Evolutionary conservation across 2,329 filamentous ascomycete species (phyloP).

Genomic region (Phyllosticta citriasiana): DNA sequence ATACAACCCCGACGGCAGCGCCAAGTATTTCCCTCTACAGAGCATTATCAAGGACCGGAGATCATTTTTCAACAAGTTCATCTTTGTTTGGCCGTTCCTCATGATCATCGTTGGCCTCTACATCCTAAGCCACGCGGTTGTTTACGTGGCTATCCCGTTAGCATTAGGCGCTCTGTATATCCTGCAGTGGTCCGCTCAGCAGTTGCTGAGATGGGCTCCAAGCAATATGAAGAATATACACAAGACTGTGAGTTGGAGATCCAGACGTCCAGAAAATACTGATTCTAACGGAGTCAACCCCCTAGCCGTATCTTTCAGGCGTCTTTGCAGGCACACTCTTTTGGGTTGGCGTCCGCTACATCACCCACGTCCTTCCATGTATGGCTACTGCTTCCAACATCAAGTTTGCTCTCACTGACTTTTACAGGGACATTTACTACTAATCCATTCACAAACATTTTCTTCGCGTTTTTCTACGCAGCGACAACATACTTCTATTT

Average conservation of each 20-base stretch:
- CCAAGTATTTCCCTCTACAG: slow-evolving; percentile 63
- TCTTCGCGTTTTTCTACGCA: slow-evolving; percentile 55
- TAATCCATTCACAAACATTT: slow-evolving; percentile 66
- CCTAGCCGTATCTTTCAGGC: slow-evolving; percentile 78
- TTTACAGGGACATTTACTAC: slow-evolving; percentile 52
- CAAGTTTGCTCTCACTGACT: slow-evolving; percentile 21
- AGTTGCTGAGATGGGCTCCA: slow-evolving; percentile 71
- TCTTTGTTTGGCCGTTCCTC: slow-evolving; percentile 81
- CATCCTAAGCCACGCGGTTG: slow-evolving; percentile 61
- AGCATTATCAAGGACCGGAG: slow-evolving; percentile 68
- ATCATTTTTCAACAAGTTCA: slow-evolving; percentile 70
- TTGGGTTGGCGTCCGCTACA: slow-evolving; percentile 66
- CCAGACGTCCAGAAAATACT: neutral
- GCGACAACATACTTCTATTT: slow-evolving; percentile 80
- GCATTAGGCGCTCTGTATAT: slow-evolving; percentile 56
- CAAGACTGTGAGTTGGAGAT: slow-evolving; percentile 58
- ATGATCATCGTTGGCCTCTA: slow-evolving; percentile 62
- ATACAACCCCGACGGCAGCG: slow-evolving; percentile 67
- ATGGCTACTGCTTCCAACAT: slow-evolving; percentile 22
- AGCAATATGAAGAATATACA: slow-evolving; percentile 83
- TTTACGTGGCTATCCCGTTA: slow-evolving; percentile 68
- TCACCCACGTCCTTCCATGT: slow-evolving; percentile 65
- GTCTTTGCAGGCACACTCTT: slow-evolving; percentile 86
- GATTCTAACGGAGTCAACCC: neutral
- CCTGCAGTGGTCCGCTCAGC: slow-evolving; percentile 68